Conservation (phyloP, 352 stramenopile species). For the Pythium oligandrum region DNA sequence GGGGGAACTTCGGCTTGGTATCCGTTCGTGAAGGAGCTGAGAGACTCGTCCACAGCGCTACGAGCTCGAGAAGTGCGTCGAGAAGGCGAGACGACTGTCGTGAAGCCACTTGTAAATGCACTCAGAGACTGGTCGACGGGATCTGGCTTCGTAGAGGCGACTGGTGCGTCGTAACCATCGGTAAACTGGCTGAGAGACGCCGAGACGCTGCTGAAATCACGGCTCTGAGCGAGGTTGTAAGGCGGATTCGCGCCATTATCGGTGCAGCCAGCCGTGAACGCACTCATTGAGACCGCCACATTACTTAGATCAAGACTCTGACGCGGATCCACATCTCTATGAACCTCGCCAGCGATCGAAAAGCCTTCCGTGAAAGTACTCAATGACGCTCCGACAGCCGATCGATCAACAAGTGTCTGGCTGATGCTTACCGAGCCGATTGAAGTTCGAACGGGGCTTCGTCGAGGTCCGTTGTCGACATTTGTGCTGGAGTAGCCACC, state of each 20-base stretch:
- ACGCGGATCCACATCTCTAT: background rate
- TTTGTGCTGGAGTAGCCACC: constrained; percentile 1
- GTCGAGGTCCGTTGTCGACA: background rate
- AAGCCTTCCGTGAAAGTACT: constrained; percentile 3
- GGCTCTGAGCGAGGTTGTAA: background rate
- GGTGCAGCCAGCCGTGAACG: constrained; percentile 20
- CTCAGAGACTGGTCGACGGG: constrained; percentile 31
- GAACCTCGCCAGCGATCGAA: background rate
- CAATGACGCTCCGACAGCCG: constrained; percentile 9
- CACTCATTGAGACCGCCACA: constrained; percentile 14
- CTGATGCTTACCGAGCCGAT: constrained; percentile 1
- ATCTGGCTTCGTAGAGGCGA: background rate
- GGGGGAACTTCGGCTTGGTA: background rate
- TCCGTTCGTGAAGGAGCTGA: constrained; percentile 20
- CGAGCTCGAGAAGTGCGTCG: background rate
- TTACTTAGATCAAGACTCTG: background rate
- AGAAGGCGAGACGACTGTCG: background rate
- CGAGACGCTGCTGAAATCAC: background rate
- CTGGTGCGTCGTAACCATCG: constrained; percentile 13
- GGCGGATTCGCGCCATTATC: background rate
- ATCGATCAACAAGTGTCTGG: background rate
- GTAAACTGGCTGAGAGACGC: constrained; percentile 15
- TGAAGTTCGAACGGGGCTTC: background rate
- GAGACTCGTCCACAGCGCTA: constrained; percentile 21
- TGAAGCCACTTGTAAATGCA: constrained; percentile 32